These are phyloP conservation scores for Aspergillus haitiensis DNA, from an alignment of 495 filamentous ascomycete genomes.

Conservation along the genomic window DNA sequence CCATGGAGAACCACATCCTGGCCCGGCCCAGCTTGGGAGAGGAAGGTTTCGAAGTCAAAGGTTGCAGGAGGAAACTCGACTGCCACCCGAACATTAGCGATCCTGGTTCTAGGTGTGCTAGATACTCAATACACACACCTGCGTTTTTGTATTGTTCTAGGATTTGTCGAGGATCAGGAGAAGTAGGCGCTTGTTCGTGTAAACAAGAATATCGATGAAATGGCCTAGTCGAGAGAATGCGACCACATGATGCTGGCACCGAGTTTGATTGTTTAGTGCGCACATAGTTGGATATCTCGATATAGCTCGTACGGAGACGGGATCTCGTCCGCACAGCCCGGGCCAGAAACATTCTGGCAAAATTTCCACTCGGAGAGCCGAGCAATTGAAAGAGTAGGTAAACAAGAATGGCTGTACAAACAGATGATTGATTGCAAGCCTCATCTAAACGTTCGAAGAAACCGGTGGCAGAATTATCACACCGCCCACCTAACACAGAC, in stretches of 20 bases:
- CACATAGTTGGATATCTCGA: conserved; percentile 43
- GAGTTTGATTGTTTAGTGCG: conserved; percentile 25
- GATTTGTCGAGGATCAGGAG: conserved; percentile 27
- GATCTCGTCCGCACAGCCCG: conserved; percentile 25
- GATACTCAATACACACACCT: conserved; percentile 30
- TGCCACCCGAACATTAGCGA: conserved; percentile 21
- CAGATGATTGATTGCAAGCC: not conserved
- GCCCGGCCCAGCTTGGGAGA: conserved; percentile 40
- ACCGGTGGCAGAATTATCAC: conserved; percentile 17
- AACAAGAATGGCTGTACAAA: not conserved
- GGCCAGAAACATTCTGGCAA: conserved; percentile 25
- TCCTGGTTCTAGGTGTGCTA: not conserved
- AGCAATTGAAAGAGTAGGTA: not conserved
- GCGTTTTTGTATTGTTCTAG: conserved; percentile 51
- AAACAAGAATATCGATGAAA: conserved; percentile 32
- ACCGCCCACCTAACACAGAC: conserved; percentile 29
- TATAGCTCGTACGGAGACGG: conserved; percentile 38
- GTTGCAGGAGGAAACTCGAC: conserved; percentile 56
- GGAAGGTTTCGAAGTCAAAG: conserved; percentile 48
- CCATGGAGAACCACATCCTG: conserved; percentile 65
- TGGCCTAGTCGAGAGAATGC: conserved; percentile 18
- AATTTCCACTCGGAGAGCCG: not conserved
- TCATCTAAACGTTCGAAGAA: conserved; percentile 5
- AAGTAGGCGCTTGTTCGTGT: conserved; percentile 25
- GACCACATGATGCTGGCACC: conserved; percentile 18